Evolutionary conservation across 495 filamentous ascomycete species (phyloP), one percentile per base, ranked within the genome.

Genomic region (Penicillium cataractarum): DNA sequence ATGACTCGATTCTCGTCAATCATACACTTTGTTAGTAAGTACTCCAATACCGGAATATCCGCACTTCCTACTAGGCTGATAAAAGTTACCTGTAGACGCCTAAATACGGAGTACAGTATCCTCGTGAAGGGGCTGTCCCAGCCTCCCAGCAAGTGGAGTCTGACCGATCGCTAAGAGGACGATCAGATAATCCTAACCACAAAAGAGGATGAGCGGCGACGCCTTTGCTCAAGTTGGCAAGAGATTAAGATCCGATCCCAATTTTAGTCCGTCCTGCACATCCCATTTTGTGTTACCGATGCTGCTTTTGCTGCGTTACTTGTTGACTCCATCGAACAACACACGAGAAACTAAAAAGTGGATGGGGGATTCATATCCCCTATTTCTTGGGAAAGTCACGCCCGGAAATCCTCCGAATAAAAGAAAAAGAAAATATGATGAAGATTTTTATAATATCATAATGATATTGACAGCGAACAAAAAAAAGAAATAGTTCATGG

Each of bases 211-310:
- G 71, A 74, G 62, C 63, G 63, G 63, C 74, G 63, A 31, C 61
- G 54, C 66, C 49, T 65, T 65, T 58, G 57, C 76, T 70, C n/a
- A 61, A 70, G 57, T 26, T 58, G 73, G 76, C 57, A 74, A 77
- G 73, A 74, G 67, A 64, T 64, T 65, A 67, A 66, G 64, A 70
- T 69, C 60, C 61, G 71, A 75, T 76, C 69, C 64, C 64, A 74
- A 72, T 74, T 73, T 71, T 68, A 61, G 58, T 55, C 48, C 55
- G 46, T 24, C n/a, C 37, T 55, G 62, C 54, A 49, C 50, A 49
- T 35, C 42, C n/a, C 27, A 26, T 39, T 17, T 8, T 24, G 17
- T 54, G 22, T 58, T 40, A 19, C 17, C 44, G 24, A 44, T 52
- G 42, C 46, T 29, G 22, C 32, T 42, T 52, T 58, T 40, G 31